Evolutionary conservation across 2,329 filamentous ascomycete species (phyloP).

Genomic region (Xylariaceae sp.): DNA sequence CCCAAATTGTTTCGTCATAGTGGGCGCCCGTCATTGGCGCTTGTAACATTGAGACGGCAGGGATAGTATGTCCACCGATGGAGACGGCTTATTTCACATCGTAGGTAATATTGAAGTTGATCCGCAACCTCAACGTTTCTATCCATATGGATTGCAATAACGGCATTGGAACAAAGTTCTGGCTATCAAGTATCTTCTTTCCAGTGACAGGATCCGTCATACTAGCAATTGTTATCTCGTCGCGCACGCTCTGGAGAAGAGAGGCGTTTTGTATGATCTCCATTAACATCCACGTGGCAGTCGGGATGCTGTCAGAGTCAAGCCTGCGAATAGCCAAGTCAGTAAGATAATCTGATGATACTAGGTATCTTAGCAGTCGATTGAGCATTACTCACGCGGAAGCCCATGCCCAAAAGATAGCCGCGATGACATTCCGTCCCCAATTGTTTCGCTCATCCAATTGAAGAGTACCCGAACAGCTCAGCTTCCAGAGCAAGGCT

Average conservation of each 20-base stretch:
- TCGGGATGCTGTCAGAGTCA: conserved; percentile 5
- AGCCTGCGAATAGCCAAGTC: too few relatives aligned
- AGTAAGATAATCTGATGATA: too few relatives aligned
- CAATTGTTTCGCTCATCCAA: conserved; percentile 9
- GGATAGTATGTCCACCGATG: neutral
- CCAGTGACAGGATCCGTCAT: conserved; percentile 3
- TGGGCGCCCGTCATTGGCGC: neutral
- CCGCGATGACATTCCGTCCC: conserved; percentile 3
- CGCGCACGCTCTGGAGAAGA: conserved; percentile 1
- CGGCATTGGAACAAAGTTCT: neutral
- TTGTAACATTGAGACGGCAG: neutral
- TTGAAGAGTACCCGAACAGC: conserved; percentile 2
- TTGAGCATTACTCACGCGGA: conserved; percentile 1
- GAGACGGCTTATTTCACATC: neutral
- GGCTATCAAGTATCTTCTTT: conserved; percentile 2
- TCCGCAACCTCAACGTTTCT: neutral
- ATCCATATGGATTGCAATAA: neutral
- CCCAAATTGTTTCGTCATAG: conserved; percentile 1
- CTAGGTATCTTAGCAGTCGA: neutral
- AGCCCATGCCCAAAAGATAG: neutral
- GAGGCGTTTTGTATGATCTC: conserved; percentile 3
- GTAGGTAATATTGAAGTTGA: neutral
- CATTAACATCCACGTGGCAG: conserved; percentile 7
- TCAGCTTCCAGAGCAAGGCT: conserved; percentile 7
- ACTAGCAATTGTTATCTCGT: neutral